These are phyloP conservation scores for Sporothrix inflata DNA, from an alignment of 2,329 filamentous ascomycete genomes.

Conservation along the genomic window DNA sequence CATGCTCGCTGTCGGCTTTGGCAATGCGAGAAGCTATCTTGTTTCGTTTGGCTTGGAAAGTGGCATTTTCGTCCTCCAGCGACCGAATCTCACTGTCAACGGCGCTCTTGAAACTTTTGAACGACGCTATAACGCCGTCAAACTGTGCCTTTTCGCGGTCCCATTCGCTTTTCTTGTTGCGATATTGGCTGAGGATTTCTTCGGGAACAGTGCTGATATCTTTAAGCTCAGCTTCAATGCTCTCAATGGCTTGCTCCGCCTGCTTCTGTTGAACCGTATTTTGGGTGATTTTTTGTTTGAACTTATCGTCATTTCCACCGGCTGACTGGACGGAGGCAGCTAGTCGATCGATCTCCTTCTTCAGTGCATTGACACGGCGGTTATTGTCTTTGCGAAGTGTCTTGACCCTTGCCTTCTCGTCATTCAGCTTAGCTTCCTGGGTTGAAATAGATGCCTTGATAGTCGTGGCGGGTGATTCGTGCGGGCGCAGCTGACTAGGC, in stretches of 20 bases:
- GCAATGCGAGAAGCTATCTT: slow-evolving; percentile 71
- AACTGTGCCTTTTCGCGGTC: slow-evolving; percentile 62
- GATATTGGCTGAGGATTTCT: slow-evolving; percentile 62
- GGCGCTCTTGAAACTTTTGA: slow-evolving; percentile 62
- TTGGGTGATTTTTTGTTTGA: slow-evolving; percentile 74
- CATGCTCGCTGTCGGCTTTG: slow-evolving; percentile 73
- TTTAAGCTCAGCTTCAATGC: slow-evolving; percentile 63
- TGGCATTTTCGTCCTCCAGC: slow-evolving; percentile 66
- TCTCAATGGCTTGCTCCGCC: slow-evolving; percentile 45
- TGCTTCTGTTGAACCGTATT: slow-evolving; percentile 74
- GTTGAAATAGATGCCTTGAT: slow-evolving; percentile 75
- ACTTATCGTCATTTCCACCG: slow-evolving; percentile 75
- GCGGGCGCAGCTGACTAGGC: slow-evolving; percentile 61
- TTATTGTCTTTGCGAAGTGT: slow-evolving; percentile 75
- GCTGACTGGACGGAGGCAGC: slow-evolving; percentile 67
- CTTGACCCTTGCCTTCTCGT: slow-evolving; percentile 71
- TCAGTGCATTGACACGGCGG: slow-evolving; percentile 65
- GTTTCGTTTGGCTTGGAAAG: slow-evolving; percentile 69
- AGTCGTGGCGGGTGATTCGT: slow-evolving; percentile 76
- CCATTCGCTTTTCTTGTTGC: slow-evolving; percentile 56
- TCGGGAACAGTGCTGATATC: slow-evolving; percentile 66
- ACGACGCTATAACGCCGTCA: slow-evolving; percentile 58
- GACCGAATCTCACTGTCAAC: slow-evolving; percentile 65
- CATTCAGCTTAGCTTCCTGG: slow-evolving; percentile 69
- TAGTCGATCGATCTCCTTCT: slow-evolving; percentile 74